Evolutionary conservation across 2,329 filamentous ascomycete genomes (phyloP), one percentile per base, ranked within the genome.

Genomic region (Cytospora chrysosperma): DNA sequence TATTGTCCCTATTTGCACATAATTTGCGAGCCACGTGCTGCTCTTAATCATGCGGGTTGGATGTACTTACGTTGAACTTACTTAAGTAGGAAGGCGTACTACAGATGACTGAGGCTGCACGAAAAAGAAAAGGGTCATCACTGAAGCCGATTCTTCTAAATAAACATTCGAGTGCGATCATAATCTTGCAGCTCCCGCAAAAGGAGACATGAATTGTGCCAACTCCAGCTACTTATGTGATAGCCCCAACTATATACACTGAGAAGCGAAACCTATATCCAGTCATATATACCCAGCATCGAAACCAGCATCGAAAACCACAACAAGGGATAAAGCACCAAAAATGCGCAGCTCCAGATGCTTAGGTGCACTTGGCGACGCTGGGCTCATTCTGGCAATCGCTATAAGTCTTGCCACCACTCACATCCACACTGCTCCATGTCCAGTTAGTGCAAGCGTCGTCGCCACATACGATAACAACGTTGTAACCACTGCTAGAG

Each of bases 401-500:
- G 43, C 63, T 56, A 28, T 72, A 72, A 27, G 43, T 60, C 34
- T 54, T 65, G 59, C 84, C 84, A 52, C 84, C 84, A 27, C 80
- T 83, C 30, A 86, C 74, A 50, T 65, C 70, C 66, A 82, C 79
- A 54, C 73, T 76, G 24, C 71, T 75, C 82, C 82, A 86, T 19
- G 77, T 81, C 82, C 83, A 87, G 73, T 77, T 75, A 4, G 75
- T 78, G 74, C 82, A 84, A 56, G 76, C 75, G 34, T 79, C 82
- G 52, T 71, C 73, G 21, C 79, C 84, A 68, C 84, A 87, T 10
- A 85, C 77, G 60, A 86, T 81, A 68, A 82, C 82, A 66, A 84
- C 70, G 58, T 81, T 71, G 28, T 72, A 76, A n/a, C 69, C 79
- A 8, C 67, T 68, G 4, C 72, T 62, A 12, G 61, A 72, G 7